Conservation (phyloP, 805 yeast genomes). For the Wickerhamiella qilinensis region DNA sequence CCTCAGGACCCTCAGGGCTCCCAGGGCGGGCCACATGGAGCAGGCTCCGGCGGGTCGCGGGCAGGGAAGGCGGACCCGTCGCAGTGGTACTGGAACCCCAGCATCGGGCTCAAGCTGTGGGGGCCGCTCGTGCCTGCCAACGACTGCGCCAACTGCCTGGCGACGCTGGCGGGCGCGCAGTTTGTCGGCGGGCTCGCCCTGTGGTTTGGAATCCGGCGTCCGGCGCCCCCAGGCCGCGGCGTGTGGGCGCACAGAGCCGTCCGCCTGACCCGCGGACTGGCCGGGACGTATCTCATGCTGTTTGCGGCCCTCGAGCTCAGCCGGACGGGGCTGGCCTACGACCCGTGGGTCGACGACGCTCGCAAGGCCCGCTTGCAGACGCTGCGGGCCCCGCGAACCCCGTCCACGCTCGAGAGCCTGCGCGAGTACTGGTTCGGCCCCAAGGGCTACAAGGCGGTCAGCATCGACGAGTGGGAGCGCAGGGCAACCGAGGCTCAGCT, state of each 20-base stretch:
- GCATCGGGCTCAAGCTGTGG: conserved; percentile 44
- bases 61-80: no score
- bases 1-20: no score
- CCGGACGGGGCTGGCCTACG: conserved; percentile 30
- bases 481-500: no score
- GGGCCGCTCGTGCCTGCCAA: conserved; percentile 64
- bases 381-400: conserved; percentile 24
- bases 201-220: conserved; percentile 13
- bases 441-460: conserved; percentile 35
- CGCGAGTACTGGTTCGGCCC: conserved; percentile 70
- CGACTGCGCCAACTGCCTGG: conserved; percentile 41
- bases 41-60: no score
- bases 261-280: conserved; percentile 20
- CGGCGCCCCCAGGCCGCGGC: conserved; percentile 8
- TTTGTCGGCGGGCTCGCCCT: conserved; percentile 30
- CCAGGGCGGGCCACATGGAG: no score
- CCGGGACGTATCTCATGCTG: conserved; percentile 35
- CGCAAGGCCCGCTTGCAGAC: conserved; percentile 27
- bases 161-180: conserved; percentile 37
- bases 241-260: conserved; percentile 19
- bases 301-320: conserved; percentile 41
- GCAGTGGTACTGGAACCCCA: conserved; percentile 27
- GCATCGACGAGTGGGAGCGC: conserved; percentile 19
- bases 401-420: conserved; percentile 33
- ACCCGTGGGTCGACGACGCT: conserved; percentile 66